Evolutionary conservation across 176 grass and related monocot genomes (phyloP), one percentile per base, ranked within the genome.

Genomic region (Cenchrus purpureus): DNA sequence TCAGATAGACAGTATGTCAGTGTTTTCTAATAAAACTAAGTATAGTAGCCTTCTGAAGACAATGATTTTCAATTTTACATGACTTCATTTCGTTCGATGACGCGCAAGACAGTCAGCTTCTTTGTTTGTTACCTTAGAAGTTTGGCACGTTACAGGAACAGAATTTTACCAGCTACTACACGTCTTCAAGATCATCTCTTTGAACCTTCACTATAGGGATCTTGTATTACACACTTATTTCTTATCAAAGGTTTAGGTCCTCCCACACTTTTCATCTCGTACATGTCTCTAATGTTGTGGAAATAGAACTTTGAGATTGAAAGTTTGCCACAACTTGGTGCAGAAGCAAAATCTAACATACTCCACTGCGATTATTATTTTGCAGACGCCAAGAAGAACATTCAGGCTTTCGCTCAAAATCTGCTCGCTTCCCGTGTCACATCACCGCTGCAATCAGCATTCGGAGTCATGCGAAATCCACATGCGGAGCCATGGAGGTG

Each of bases 331-430:
- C 59, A 52, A 44, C 59, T 80, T 15, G 5, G 44, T 76, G 51
- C 37, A 29, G 31, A 42, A 60, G 49, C 13, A 63, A 76, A 86
- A 76, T 76, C 31, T 84, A 67, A 82, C 46, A 57, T 2, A 63
- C 55, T 17, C 15, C n/a, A 54, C 88, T 80, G 65, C 13, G 84
- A 60, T 28, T n/a, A 66, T 61, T 89, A 3, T 86, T 43, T 49
- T 68, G 17, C 90, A 99, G 97, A 99, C 92, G 97, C 97, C 53
- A 99, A 91, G 94, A 94, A 97, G 81, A 95, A 96, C 75, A 85
- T 99, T 74, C 94, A 95, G 68, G 84, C 86, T 68, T 99, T 96
- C 12, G 90, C 97, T 56, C 77, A 92, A 84, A 88, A 94, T 65
- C 91, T 86, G 0, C 81, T 99, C 20, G 87, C 97, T 70, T 94